Conservation (phyloP, 2,329 filamentous ascomycete genomes). For the Exophiala dermatitidis region DNA sequence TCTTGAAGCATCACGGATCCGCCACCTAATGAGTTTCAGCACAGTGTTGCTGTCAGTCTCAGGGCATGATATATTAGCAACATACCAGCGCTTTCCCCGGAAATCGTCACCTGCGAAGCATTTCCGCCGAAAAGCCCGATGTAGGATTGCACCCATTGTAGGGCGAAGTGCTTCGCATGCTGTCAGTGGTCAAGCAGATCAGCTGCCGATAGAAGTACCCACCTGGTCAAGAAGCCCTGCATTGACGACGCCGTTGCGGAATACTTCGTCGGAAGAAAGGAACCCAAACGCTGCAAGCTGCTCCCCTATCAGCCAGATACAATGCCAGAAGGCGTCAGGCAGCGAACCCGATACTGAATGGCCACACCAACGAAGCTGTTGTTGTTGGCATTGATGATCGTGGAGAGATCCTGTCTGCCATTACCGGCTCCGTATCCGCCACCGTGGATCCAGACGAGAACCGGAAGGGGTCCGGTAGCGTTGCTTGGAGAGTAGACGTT, state of each 20-base stretch:
- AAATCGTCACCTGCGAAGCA: slow-evolving; percentile 43
- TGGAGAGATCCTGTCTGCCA: slow-evolving; percentile 33
- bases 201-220: neutral
- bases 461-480: slow-evolving; percentile 26
- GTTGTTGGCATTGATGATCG: slow-evolving; percentile 42
- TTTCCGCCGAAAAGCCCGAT: slow-evolving; percentile 52
- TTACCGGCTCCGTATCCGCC: slow-evolving; percentile 33
- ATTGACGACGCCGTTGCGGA: slow-evolving; percentile 53
- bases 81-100: slow-evolving; percentile 45
- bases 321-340: neutral
- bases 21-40: slow-evolving; percentile 25
- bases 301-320: neutral
- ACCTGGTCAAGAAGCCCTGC: slow-evolving; percentile 56
- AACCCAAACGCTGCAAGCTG: slow-evolving; percentile 43
- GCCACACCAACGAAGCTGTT: slow-evolving; percentile 44
- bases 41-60: neutral
- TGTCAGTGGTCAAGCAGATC: neutral
- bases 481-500: slow-evolving; percentile 38
- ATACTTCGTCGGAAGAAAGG: slow-evolving; percentile 48
- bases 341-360: slow-evolving; percentile 44
- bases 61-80: neutral
- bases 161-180: slow-evolving; percentile 38
- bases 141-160: slow-evolving; percentile 56
- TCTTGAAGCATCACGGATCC: slow-evolving; percentile 50
- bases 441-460: slow-evolving; percentile 38